These are phyloP conservation scores for Pyrenophora seminiperda DNA, from an alignment of 2,329 filamentous ascomycete species.

Conservation along the genomic window DNA sequence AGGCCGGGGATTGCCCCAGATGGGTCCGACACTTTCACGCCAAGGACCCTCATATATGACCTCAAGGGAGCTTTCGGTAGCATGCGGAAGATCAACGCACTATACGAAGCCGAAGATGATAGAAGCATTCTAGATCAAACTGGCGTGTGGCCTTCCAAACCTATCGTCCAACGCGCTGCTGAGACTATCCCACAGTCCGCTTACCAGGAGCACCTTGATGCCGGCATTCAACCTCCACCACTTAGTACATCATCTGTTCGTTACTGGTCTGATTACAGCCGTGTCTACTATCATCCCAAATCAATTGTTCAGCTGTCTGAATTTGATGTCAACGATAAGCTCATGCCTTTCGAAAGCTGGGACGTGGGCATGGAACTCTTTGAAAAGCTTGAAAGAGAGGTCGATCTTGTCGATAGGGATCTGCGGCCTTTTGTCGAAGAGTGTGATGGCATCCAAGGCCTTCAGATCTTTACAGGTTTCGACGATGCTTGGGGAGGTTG, in stretches of 20 bases:
- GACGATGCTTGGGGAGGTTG: constrained; percentile 60
- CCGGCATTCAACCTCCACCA: constrained; percentile 66
- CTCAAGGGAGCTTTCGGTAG: constrained; percentile 92
- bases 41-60: constrained; percentile 90
- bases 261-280: constrained; percentile 96
- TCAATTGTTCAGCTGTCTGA: constrained; percentile 83
- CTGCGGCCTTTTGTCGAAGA: constrained; percentile 88
- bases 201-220: constrained; percentile 81
- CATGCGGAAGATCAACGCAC: constrained; percentile 81
- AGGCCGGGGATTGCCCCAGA: constrained; percentile 80
- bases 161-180: constrained; percentile 66
- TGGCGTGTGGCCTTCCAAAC: constrained; percentile 45
- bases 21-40: constrained; percentile 88
- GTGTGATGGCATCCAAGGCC: constrained; percentile 86
- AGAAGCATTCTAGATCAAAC: constrained; percentile 29
- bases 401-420: constrained; percentile 87
- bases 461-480: constrained; percentile 67
- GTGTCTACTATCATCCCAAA: constrained; percentile 87
- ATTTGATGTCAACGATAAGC: constrained; percentile 78
- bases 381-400: constrained; percentile 55
- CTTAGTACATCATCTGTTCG: constrained; percentile 75
- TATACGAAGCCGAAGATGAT: constrained; percentile 70
- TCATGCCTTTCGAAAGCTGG: constrained; percentile 81
- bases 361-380: constrained; percentile 48
- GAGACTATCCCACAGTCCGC: constrained; percentile 69